A percentile compares a stretch with the other conserved stretches of the same genome.
These are phyloP conservation scores for Elsinoe batatas DNA, from an alignment of 2,329 filamentous ascomycete species.

Conservation along the genomic window DNA sequence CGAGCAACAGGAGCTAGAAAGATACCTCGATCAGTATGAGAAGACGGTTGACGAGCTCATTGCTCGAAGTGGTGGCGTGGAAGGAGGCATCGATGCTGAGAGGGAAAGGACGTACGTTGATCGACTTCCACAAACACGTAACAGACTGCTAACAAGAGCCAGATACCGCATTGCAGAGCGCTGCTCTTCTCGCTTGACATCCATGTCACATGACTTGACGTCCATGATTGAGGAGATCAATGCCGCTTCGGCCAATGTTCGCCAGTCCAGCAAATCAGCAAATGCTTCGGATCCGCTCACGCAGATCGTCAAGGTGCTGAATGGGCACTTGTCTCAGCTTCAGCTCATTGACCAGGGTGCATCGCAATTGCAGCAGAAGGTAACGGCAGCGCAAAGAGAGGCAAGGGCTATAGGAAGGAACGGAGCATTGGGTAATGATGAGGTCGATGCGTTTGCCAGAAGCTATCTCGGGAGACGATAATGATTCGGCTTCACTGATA, in stretches of 20 bases:
- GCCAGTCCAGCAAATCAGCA: constrained; percentile 66
- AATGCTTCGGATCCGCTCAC: constrained; percentile 53
- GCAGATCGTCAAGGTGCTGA: constrained; percentile 91
- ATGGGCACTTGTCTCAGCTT: constrained; percentile 81
- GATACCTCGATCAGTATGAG: constrained; percentile 86
- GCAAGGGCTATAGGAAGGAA: constrained; percentile 48
- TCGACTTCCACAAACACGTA: background rate
- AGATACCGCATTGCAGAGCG: constrained; percentile 87
- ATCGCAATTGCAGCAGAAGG: constrained; percentile 69
- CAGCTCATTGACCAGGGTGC: constrained; percentile 90
- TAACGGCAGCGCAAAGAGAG: constrained; percentile 70
- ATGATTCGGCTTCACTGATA: background rate
- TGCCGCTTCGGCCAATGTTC: constrained; percentile 75
- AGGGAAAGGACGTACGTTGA: constrained; percentile 72
- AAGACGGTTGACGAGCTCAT: constrained; percentile 84
- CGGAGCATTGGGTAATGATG: constrained; percentile 43
- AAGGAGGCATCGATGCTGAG: constrained; percentile 84
- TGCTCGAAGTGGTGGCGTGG: constrained; percentile 50
- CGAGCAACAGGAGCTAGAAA: constrained; percentile 81
- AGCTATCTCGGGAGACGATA: constrained; percentile 68
- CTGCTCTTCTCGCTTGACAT: constrained; percentile 78
- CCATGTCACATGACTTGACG: constrained; percentile 83
- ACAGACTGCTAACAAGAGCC: constrained; percentile 20
- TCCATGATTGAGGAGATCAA: constrained; percentile 99
- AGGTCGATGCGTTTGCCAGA: constrained; percentile 80